Conservation (phyloP, 768 basidiomycete species). For the Boletus insuetus region DNA sequence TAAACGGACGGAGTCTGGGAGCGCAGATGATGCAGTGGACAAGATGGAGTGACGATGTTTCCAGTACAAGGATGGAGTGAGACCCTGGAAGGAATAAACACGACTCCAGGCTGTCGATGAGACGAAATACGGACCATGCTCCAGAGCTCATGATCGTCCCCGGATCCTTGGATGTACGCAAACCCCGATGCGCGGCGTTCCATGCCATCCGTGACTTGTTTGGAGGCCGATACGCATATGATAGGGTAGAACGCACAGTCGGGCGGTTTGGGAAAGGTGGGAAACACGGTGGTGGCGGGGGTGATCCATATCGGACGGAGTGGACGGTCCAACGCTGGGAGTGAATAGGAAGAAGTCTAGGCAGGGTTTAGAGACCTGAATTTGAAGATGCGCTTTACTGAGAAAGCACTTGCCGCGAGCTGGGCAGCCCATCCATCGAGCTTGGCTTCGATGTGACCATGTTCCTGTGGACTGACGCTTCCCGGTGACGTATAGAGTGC, state of each 20-base stretch:
- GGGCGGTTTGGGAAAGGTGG: slow-evolving; percentile 31
- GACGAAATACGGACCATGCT: slow-evolving; percentile 50
- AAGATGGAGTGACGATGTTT: slow-evolving; percentile 49
- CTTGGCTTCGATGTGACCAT: slow-evolving; percentile 65
- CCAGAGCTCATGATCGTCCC: slow-evolving; percentile 95
- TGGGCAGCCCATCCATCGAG: slow-evolving; percentile 68
- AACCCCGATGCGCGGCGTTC: slow-evolving; percentile 69
- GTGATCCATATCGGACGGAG: slow-evolving; percentile 90
- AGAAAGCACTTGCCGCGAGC: slow-evolving; percentile 50
- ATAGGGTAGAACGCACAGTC: slow-evolving; percentile 56
- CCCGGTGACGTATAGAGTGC: slow-evolving; percentile 69
- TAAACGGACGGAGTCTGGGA: slow-evolving; percentile 37
- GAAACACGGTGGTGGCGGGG: slow-evolving; percentile 57
- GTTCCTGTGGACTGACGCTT: slow-evolving; percentile 71
- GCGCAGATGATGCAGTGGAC: slow-evolving; percentile 41
- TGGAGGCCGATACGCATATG: slow-evolving; percentile 85
- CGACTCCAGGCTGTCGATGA: neutral
- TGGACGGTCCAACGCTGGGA: slow-evolving; percentile 60
- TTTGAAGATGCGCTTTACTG: too few species aligned
- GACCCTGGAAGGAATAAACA: slow-evolving; percentile 45
- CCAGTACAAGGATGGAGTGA: slow-evolving; percentile 79
- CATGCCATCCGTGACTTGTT: slow-evolving; percentile 55
- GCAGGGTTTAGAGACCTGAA: neutral
- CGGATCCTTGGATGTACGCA: slow-evolving; percentile 89
- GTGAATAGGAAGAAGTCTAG: slow-evolving; percentile 68